Conservation (phyloP, 2,329 filamentous ascomycete species). For the Pseudocercospora crystallina region DNA sequence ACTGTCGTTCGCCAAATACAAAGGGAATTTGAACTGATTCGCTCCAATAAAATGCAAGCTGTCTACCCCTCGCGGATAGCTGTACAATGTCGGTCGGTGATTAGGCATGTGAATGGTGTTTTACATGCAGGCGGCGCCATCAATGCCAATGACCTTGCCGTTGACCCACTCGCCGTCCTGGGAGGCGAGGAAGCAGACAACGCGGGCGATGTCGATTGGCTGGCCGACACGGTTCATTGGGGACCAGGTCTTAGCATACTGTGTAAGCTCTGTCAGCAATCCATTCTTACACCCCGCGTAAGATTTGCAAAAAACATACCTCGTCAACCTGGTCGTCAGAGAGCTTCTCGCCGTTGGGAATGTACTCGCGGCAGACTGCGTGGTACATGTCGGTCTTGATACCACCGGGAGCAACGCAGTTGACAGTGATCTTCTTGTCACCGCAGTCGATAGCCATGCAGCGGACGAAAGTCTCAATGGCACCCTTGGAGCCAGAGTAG, state of each 20-base stretch:
- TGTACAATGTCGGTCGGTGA: no score
- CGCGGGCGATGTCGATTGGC: slow-evolving; percentile 66
- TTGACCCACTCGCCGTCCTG: slow-evolving; percentile 59
- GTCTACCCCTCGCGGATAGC: no score
- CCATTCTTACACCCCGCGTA: not conserved
- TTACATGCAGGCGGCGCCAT: slow-evolving; percentile 43
- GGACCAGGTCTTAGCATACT: slow-evolving; percentile 65
- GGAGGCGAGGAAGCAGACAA: slow-evolving; percentile 60
- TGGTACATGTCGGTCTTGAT: slow-evolving; percentile 62
- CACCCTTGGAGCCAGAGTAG: slow-evolving; percentile 56
- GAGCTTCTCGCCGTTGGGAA: slow-evolving; percentile 57
- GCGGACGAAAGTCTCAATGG: slow-evolving; percentile 55
- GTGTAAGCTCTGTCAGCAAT: slow-evolving; percentile 13
- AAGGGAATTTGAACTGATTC: no score
- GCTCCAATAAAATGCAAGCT: no score
- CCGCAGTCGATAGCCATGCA: slow-evolving; percentile 56
- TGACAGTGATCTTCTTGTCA: slow-evolving; percentile 58
- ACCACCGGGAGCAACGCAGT: slow-evolving; percentile 60
- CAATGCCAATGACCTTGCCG: slow-evolving; percentile 54
- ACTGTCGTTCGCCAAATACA: no score
- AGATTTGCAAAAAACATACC: slow-evolving; percentile 25
- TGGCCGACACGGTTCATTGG: slow-evolving; percentile 65
- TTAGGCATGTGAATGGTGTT: no score
- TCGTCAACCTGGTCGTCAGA: slow-evolving; percentile 59
- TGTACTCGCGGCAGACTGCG: slow-evolving; percentile 64